phyloP scores from a whole-genome alignment of 306 rosid species.

The Lathyrus oleraceus region DNA sequence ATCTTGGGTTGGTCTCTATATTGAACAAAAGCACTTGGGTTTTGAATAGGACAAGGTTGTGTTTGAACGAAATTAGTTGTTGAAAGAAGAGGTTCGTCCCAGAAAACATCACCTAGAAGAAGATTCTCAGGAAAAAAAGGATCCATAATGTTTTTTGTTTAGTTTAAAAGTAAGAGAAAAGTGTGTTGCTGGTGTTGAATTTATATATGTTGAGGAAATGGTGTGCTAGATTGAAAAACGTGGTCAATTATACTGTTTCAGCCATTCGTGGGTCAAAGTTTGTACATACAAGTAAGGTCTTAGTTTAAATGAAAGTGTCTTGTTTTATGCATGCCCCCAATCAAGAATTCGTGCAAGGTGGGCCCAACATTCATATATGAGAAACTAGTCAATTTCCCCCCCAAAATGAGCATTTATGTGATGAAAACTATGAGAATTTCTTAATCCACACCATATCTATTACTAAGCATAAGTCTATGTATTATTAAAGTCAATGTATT shows the following conservation, averaged over 20 bases:
- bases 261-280: slow-evolving; percentile 41
- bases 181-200: neutral
- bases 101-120: slow-evolving; percentile 52
- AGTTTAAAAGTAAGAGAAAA: slow-evolving; percentile 10
- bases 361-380: neutral
- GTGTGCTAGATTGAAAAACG: slow-evolving; percentile 41
- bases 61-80: slow-evolving; percentile 34
- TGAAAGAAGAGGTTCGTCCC: slow-evolving; percentile 30
- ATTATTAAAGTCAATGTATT: too few species aligned
- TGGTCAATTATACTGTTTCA: slow-evolving; percentile 45
- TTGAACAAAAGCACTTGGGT: slow-evolving; percentile 50
- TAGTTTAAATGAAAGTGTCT: neutral
- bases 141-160: slow-evolving; percentile 33
- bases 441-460: too few species aligned
- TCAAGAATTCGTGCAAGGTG: neutral
- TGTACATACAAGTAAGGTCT: neutral
- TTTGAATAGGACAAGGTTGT: slow-evolving; percentile 15
- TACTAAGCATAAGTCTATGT: too few species aligned
- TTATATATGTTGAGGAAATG: neutral
- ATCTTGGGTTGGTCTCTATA: slow-evolving; percentile 36
- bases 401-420: neutral
- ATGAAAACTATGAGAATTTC: too few species aligned
- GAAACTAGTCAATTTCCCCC: neutral
- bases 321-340: slow-evolving; percentile 26
- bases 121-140: slow-evolving; percentile 37